A percentile compares a stretch with the other conserved stretches of the same genome.
These are phyloP conservation scores for Amanita thiersii DNA, from an alignment of 768 basidiomycete species.

Conservation along the genomic window DNA sequence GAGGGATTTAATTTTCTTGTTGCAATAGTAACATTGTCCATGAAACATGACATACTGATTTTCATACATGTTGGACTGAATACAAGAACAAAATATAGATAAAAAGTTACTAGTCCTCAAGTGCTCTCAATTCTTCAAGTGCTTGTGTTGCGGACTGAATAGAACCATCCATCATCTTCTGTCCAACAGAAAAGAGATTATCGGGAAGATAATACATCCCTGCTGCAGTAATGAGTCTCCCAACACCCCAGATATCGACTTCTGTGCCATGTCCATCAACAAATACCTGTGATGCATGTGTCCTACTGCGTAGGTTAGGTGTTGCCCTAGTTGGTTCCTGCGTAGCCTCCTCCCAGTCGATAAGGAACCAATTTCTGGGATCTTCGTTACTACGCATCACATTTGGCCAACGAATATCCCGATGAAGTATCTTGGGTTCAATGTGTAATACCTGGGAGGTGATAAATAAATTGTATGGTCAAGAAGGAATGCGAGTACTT, in stretches of 20 bases:
- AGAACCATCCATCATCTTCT: conserved; percentile 7
- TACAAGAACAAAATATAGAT: too few species aligned
- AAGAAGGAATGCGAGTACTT: conserved; percentile 10
- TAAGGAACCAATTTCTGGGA: conserved; percentile 18
- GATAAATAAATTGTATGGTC: background rate
- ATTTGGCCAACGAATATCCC: conserved; percentile 20
- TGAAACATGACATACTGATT: too few species aligned
- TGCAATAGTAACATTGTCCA: too few species aligned
- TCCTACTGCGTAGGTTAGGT: conserved; percentile 8
- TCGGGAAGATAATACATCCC: background rate
- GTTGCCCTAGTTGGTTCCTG: conserved; percentile 12
- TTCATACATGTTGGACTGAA: too few species aligned
- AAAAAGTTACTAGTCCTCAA: too few species aligned
- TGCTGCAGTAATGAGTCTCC: conserved; percentile 12
- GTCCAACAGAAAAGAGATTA: conserved; percentile 2
- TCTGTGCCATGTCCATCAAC: conserved; percentile 21
- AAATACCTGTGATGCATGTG: conserved; percentile 17
- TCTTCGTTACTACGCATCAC: conserved; percentile 16
- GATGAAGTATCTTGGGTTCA: conserved; percentile 15
- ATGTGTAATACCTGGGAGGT: conserved; percentile 13
- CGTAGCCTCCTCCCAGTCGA: conserved; percentile 22
- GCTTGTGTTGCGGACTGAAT: conserved; percentile 2
- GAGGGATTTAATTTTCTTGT: too few species aligned
- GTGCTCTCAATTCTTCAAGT: conserved; percentile 5
- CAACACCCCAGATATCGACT: conserved; percentile 24